Evolutionary conservation across 306 rosid genomes (phyloP).

Genomic region (Comarum palustre): DNA sequence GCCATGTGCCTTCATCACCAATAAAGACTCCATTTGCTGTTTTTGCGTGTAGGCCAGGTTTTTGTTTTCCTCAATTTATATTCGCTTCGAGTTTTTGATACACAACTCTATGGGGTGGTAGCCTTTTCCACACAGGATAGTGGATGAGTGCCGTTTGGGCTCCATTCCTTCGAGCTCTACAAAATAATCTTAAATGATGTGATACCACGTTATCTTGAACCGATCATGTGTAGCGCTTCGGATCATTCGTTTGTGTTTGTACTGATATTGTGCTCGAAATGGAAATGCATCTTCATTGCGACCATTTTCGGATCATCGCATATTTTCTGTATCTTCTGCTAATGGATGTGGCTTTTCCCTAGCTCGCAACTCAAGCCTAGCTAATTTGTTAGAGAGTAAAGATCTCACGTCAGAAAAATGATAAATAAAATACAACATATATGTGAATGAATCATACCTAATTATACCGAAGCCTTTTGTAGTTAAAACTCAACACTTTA

Average conservation of each 20-base stretch:
- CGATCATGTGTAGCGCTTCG: conserved; percentile 11
- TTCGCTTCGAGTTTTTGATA: conserved; percentile 6
- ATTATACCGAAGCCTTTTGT: too few relatives aligned
- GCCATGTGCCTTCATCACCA: conserved; percentile 34
- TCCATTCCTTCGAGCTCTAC: conserved; percentile 27
- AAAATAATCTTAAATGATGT: background rate
- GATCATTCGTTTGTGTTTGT: background rate
- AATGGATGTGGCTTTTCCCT: background rate
- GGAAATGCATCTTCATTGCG: background rate
- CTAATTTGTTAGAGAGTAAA: too few relatives aligned
- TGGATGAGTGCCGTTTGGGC: conserved; percentile 40
- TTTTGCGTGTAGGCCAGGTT: conserved; percentile 8
- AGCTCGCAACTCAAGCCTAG: background rate
- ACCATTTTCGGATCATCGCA: background rate
- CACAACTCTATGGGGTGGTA: background rate
- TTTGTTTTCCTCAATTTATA: background rate
- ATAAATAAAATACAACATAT: too few relatives aligned
- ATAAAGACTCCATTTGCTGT: conserved; percentile 7
- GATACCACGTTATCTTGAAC: conserved; percentile 20
- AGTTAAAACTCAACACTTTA: too few relatives aligned
- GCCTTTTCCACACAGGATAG: conserved; percentile 9
- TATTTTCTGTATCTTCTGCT: background rate
- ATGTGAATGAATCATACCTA: too few relatives aligned
- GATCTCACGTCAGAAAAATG: too few relatives aligned
- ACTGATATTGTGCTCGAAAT: background rate